Base-by-base conservation (phyloP, 768 basidiomycete species). In the Sarcodon aspratus region DNA sequence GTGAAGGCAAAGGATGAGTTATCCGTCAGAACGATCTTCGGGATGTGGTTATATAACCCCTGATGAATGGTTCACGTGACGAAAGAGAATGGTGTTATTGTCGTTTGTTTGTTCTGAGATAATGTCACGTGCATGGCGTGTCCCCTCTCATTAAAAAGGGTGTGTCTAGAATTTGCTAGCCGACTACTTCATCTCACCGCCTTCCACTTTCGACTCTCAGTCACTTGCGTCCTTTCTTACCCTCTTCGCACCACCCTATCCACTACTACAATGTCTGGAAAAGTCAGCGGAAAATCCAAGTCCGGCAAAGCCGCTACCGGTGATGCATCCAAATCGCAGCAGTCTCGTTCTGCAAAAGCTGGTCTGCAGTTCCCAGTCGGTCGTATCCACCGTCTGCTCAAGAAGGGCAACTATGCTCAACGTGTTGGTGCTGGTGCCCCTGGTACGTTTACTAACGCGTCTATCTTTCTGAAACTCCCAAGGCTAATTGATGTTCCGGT, bases 341-440 rank as follows among this genome's bases (percentile, higher is more conserved):
- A 42, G 13, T 84, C 83, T 1, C 85, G 85, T 54, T 85, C 84
- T 10, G 74, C 81, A 36, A 80, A 76, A 60, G 84, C 85, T 38
- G 85, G 85, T 50, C 80, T 87, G 47, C 85, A 87, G 65, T 86
- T 86, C 69, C 92, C 91, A 42, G 91, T 95, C 59, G 89, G 91
- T 71, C 87, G 92, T 81, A 82, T 93, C 58, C 89, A 91, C 65
- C 84, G 89, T 75, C 75, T 86, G 54, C 66, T 94, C 59, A 88
- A 91, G 74, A 78, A 76, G 64, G 86, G 87, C 52, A 87, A 87
- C 70, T 89, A 88, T 57, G 83, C 87, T 33, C 82, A 82, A 61
- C 86, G 91, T 62, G 79, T 95, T 55, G 91, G 89, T 63, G 80
- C 82, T 52, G 90, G 90, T 66, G 87, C 91, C 56, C 89, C 85